These are phyloP conservation scores for Leptodontidium sp. DNA, from an alignment of 2,329 filamentous ascomycete genomes.

Conservation along the genomic window DNA sequence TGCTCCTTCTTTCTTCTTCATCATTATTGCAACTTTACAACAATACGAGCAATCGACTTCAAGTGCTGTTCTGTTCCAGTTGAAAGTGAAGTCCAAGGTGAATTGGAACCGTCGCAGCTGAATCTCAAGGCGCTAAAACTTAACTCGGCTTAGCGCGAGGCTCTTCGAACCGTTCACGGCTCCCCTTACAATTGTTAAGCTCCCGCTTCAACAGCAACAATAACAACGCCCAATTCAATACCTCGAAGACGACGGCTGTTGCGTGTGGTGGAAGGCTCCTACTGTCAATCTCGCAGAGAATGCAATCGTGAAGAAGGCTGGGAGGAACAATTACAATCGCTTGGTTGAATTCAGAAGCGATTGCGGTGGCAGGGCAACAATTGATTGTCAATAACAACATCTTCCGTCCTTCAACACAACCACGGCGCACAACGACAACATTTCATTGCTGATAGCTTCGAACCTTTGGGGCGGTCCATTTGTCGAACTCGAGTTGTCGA, in stretches of 20 bases:
- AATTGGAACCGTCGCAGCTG: not conserved
- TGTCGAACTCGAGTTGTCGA: not conserved
- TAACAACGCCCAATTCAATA: slow-evolving; percentile 21
- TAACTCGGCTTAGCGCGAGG: slow-evolving; percentile 24
- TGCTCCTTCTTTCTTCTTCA: slow-evolving; percentile 15
- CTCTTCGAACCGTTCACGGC: slow-evolving; percentile 12
- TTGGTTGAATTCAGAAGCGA: slow-evolving; percentile 25
- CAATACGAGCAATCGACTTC: not conserved
- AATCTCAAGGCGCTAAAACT: slow-evolving; percentile 13
- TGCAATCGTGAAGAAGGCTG: slow-evolving; percentile 32
- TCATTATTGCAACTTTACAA: slow-evolving; percentile 6
- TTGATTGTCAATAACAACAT: slow-evolving; percentile 31
- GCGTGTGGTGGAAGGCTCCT: slow-evolving; percentile 29
- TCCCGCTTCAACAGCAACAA: slow-evolving; percentile 20
- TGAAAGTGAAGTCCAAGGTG: slow-evolving; percentile 15
- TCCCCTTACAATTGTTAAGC: slow-evolving; percentile 21
- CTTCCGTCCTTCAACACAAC: slow-evolving; percentile 19
- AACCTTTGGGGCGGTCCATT: not conserved
- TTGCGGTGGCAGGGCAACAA: slow-evolving; percentile 42
- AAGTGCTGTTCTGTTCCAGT: not conserved
- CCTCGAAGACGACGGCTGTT: slow-evolving; percentile 21
- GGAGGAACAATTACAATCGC: slow-evolving; percentile 21
- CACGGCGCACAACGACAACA: slow-evolving; percentile 10
- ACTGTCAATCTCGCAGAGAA: slow-evolving; percentile 25
- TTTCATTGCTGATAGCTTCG: slow-evolving; percentile 15